Conservation (phyloP, 1,284 basidiomycete genomes). For the Mixia osmundae region DNA sequence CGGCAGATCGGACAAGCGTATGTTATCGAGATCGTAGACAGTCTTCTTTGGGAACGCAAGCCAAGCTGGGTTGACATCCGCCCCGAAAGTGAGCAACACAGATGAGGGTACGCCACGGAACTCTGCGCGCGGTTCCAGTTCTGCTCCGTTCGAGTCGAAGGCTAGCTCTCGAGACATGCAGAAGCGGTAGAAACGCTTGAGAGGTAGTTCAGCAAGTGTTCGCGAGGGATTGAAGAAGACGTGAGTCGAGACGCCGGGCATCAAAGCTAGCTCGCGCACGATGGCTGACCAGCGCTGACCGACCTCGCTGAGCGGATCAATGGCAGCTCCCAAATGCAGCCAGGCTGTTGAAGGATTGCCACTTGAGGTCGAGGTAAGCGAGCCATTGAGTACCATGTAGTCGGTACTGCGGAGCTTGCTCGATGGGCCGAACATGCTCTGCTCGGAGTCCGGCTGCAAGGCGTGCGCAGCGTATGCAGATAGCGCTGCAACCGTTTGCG, state of each 20-base stretch:
- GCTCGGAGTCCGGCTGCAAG: not conserved
- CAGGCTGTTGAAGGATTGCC: conserved; percentile 44
- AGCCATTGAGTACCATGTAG: too few species aligned
- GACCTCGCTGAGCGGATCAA: conserved; percentile 64
- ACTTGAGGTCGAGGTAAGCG: conserved; percentile 37
- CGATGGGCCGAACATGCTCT: too few species aligned
- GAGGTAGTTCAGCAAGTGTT: conserved; percentile 42
- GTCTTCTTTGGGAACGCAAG: conserved; percentile 72
- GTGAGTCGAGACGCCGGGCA: conserved; percentile 35
- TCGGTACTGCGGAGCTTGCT: too few species aligned
- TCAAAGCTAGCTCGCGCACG: conserved; percentile 24
- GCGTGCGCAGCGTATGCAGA: not conserved
- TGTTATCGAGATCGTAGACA: conserved; percentile 83
- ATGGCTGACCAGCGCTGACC: conserved; percentile 67
- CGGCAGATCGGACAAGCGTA: conserved; percentile 48
- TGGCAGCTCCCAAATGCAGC: conserved; percentile 44
- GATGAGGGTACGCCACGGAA: conserved; percentile 33
- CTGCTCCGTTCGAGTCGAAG: conserved; percentile 51
- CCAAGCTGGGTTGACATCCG: conserved; percentile 79
- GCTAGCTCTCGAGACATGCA: conserved; percentile 34
- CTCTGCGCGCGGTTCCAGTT: conserved; percentile 10
- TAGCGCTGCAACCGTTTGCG: not conserved
- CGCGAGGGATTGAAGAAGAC: conserved; percentile 49
- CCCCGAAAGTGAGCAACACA: conserved; percentile 68
- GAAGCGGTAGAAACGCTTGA: conserved; percentile 85